Evolutionary conservation across 371 early-diverging fungal species (phyloP).

Genomic region (Coemansia sp.): DNA sequence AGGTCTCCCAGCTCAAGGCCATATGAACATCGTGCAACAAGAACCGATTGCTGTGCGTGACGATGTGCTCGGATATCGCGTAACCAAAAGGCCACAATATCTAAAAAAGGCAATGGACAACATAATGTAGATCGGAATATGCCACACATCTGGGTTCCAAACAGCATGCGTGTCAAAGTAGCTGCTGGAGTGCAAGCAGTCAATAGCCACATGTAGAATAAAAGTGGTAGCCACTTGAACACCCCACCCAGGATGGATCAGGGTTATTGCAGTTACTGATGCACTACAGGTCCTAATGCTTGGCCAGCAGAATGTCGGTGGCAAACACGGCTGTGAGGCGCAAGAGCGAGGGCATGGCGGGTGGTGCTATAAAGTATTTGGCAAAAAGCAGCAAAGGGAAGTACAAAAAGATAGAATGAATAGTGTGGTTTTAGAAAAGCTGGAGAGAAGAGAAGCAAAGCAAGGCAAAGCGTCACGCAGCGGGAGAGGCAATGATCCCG

Average conservation of each 20-base stretch:
- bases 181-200: conserved; percentile 57
- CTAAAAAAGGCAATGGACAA: conserved; percentile 84
- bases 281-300: conserved; percentile 63
- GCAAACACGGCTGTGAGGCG: conserved; percentile 54
- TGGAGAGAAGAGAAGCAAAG: conserved; percentile 1
- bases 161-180: conserved; percentile 82
- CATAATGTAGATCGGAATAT: conserved; percentile 71
- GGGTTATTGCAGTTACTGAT: conserved; percentile 84
- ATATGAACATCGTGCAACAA: conserved; percentile 91
- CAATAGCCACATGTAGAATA: conserved; percentile 57
- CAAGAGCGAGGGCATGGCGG: conserved; percentile 5
- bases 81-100: conserved; percentile 91
- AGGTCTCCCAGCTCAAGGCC: conserved; percentile 91
- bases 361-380: background rate
- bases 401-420: background rate
- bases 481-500: background rate
- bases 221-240: conserved; percentile 70
- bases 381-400: background rate
- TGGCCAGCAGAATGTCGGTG: conserved; percentile 75
- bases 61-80: conserved; percentile 79
- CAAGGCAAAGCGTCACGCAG: background rate
- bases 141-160: conserved; percentile 64
- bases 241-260: conserved; percentile 80
- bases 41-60: conserved; percentile 91
- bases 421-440: background rate